A percentile compares a stretch with the other conserved stretches of the same genome.
phyloP scores from a whole-genome alignment of 2,329 filamentous ascomycete genomes.

The Gnomoniopsis smithogilvyi region DNA sequence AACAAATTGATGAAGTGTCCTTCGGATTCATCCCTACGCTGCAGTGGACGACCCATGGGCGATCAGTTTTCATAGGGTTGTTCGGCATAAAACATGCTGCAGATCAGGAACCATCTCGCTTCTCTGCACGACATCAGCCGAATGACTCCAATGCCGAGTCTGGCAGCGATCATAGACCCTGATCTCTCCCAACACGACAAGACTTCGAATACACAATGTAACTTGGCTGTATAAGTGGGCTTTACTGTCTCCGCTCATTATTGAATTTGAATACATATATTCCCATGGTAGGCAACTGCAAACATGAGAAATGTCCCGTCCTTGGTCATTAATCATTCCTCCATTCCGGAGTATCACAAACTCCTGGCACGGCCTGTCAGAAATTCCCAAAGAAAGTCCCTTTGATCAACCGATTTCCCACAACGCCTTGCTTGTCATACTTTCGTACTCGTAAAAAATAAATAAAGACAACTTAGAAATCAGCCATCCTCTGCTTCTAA shows the following conservation, averaged over 20 bases:
- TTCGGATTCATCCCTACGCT: no score
- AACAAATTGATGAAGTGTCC: no score
- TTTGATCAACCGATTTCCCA: not conserved
- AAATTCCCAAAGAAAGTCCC: not conserved
- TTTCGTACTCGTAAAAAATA: not conserved
- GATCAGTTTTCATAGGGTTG: not conserved
- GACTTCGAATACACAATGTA: not conserved
- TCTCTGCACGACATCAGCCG: no score
- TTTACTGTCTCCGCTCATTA: not conserved
- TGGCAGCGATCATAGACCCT: no score
- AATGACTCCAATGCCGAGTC: no score
- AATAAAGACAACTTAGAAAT: not conserved
- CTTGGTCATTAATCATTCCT: no score
- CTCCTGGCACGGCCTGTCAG: not conserved
- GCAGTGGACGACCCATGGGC: no score
- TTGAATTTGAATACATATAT: not conserved
- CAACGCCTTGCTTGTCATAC: conserved; percentile 9
- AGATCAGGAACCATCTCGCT: no score
- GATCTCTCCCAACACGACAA: no score
- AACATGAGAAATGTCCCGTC: no score
- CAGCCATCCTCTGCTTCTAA: not conserved
- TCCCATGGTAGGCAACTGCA: not conserved
- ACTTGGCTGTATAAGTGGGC: not conserved
- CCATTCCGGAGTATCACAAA: no score
- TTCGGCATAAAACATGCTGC: no score